These are phyloP conservation scores for Blastocladiella emersonii DNA, from an alignment of 371 early-diverging fungal species.

Conservation along the genomic window DNA sequence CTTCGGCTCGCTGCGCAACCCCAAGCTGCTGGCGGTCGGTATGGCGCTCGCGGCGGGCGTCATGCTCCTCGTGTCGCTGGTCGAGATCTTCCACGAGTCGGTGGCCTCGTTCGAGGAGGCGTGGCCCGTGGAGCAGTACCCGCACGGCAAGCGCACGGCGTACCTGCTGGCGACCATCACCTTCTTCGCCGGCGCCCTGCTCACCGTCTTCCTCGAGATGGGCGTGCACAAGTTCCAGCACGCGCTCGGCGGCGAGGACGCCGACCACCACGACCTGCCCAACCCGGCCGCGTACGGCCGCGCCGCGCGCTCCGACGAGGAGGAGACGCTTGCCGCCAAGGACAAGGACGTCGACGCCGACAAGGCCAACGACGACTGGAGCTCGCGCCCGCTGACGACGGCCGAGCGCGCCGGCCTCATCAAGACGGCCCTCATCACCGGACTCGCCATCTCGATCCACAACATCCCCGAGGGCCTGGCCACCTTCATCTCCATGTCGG, in stretches of 20 bases:
- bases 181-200: constrained; percentile 3
- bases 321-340: background rate
- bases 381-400: too few relatives aligned
- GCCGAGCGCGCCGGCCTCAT: background rate
- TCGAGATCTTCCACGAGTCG: constrained; percentile 6
- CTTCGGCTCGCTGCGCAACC: background rate
- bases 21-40: background rate
- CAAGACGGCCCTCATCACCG: background rate
- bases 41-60: constrained; percentile 11
- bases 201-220: background rate
- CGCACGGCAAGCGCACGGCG: background rate
- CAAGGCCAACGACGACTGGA: background rate
- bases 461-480: constrained; percentile 13
- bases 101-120: background rate
- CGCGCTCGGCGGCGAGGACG: background rate
- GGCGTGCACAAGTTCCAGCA: background rate
- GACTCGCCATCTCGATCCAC: constrained; percentile 13
- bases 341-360: background rate
- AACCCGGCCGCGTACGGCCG: background rate
- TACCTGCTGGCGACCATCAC: background rate
- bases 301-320: too few relatives aligned
- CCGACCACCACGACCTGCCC: too few relatives aligned
- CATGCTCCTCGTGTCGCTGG: constrained; percentile 9
- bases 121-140: background rate
- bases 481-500: background rate